Evolutionary conservation across 73 alveolate genomes (phyloP).

Genomic region (Breviolum minutum): DNA sequence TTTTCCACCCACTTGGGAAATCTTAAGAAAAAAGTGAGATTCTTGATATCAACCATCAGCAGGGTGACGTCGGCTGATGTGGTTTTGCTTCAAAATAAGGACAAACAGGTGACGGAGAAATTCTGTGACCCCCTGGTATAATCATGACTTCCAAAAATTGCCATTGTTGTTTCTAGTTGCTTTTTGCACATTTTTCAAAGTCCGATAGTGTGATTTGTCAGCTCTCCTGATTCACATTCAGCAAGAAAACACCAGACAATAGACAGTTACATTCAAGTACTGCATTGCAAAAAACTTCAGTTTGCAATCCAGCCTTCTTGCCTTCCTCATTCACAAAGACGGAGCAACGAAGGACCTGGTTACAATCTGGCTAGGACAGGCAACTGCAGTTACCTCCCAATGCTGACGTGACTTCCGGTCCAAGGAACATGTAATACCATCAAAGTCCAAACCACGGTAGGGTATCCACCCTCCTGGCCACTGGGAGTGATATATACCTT

Average conservation of each 20-base stretch:
- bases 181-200: too few species aligned
- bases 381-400: neutral
- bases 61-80: neutral
- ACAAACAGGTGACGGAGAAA: neutral
- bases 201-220: too few species aligned
- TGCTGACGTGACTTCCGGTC: neutral
- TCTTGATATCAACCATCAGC: neutral
- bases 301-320: conserved; percentile 32
- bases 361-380: too few species aligned
- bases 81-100: neutral
- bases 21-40: neutral
- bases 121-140: neutral
- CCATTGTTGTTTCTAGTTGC: too few species aligned
- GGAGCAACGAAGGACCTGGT: conserved; percentile 68
- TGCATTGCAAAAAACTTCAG: too few species aligned
- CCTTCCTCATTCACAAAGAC: conserved; percentile 76
- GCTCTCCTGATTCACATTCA: too few species aligned
- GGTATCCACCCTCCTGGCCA: conserved; percentile 86
- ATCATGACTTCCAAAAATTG: neutral
- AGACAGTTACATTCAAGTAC: neutral
- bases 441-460: conserved; percentile 82
- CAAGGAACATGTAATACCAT: conserved; percentile 80
- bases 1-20: too few species aligned
- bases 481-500: neutral
- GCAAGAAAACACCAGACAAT: too few species aligned